These are phyloP conservation scores for Podaxis sp. DNA, from an alignment of 768 basidiomycete species.

Conservation along the genomic window DNA sequence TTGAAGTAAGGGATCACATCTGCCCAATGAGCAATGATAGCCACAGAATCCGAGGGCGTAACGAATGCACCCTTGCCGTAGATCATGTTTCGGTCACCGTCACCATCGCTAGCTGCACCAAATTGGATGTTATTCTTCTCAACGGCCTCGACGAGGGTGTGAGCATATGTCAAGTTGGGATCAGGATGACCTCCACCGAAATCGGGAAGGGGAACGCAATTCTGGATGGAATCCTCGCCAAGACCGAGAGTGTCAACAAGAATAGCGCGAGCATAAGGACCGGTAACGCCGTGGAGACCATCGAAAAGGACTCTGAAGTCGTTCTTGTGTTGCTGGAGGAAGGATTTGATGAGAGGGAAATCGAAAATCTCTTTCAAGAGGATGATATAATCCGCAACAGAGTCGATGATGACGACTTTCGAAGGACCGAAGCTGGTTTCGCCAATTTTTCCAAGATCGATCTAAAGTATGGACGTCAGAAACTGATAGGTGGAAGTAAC, in stretches of 20 bases:
- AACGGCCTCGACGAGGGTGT: slow-evolving; percentile 88
- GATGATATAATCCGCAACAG: slow-evolving; percentile 83
- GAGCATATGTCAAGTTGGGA: slow-evolving; percentile 97
- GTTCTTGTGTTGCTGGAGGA: slow-evolving; percentile 66
- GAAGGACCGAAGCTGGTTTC: slow-evolving; percentile 79
- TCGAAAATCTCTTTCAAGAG: slow-evolving; percentile 91
- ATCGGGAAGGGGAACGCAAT: slow-evolving; percentile 88
- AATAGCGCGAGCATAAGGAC: slow-evolving; percentile 91
- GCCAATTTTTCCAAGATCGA: slow-evolving; percentile 84
- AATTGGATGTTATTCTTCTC: slow-evolving; percentile 85
- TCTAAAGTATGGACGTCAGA: slow-evolving; percentile 34
- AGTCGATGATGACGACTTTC: slow-evolving; percentile 89
- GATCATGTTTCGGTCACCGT: slow-evolving; percentile 99
- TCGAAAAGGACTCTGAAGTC: slow-evolving; percentile 92
- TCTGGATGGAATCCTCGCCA: slow-evolving; percentile 78
- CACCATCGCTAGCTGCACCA: slow-evolving; percentile 96
- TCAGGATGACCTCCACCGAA: slow-evolving; percentile 99
- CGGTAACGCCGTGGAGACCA: slow-evolving; percentile 94
- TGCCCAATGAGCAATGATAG: slow-evolving; percentile 98
- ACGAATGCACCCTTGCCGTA: slow-evolving; percentile 98
- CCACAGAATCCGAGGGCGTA: slow-evolving; percentile 96
- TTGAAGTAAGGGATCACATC: slow-evolving; percentile 91
- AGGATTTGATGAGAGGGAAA: slow-evolving; percentile 87
- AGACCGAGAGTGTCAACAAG: slow-evolving; percentile 83
- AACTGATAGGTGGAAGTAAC: slow-evolving; percentile 1